Evolutionary conservation across 805 yeast genomes (phyloP).

Genomic region (Ascoidea tarda): DNA sequence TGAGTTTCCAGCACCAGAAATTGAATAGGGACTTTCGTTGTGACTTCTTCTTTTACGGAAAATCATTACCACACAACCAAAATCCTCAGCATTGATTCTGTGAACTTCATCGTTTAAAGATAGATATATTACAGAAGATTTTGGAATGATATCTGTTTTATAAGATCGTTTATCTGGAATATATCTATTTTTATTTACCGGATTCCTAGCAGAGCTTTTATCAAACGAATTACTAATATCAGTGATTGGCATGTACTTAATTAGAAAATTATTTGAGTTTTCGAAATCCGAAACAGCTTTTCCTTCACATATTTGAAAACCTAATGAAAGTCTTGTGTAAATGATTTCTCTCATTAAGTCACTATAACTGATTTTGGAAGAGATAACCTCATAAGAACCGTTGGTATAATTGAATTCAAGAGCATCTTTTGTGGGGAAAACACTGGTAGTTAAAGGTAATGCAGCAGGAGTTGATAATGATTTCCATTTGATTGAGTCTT

Average conservation of each 20-base stretch:
- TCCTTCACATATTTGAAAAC: constrained; percentile 84
- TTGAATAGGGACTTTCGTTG: neutral
- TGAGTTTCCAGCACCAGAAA: too few relatives aligned
- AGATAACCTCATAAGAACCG: constrained; percentile 5
- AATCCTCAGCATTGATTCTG: constrained; percentile 59
- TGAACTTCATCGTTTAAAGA: constrained; percentile 77
- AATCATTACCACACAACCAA: constrained; percentile 58
- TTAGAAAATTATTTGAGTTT: too few relatives aligned
- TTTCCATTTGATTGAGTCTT: constrained; percentile 77
- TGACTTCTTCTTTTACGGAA: constrained; percentile 2
- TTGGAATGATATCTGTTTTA: neutral
- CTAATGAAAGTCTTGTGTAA: constrained; percentile 64
- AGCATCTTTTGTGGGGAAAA: constrained; percentile 60
- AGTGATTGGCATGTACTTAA: neutral
- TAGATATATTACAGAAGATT: constrained; percentile 57
- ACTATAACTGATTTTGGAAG: constrained; percentile 33
- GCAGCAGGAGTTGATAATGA: constrained; percentile 91
- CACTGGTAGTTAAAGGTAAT: constrained; percentile 65
- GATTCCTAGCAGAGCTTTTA: too few relatives aligned
- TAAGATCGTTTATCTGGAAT: neutral
- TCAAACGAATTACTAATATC: neutral
- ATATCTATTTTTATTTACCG: neutral
- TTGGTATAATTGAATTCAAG: constrained; percentile 19
- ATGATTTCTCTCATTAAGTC: constrained; percentile 79
- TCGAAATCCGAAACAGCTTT: constrained; percentile 13